Evolutionary conservation across 371 early-diverging fungal species (phyloP), one percentile per base, ranked within the genome.

Genomic region (Dinochytrium kinnereticum): DNA sequence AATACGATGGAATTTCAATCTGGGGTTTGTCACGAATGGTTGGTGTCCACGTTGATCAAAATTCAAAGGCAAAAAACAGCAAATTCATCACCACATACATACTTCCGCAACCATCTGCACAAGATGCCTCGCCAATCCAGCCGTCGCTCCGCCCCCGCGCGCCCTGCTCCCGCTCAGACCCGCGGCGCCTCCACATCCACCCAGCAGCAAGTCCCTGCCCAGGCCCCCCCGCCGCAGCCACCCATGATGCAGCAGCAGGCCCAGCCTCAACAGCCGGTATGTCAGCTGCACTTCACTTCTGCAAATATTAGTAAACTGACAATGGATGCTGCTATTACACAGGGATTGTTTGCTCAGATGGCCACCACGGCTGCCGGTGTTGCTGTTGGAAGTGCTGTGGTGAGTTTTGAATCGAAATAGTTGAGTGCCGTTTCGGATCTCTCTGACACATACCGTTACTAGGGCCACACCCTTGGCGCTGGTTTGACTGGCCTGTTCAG

Each of bases 331-430:
- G 19, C 33, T 40, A 10, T 21, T 10, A 33, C 34, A 34, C 44
- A 70, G 72, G 77, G 96, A 65, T 76, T 96, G 59, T 91, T 95
- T 80, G 93, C 91, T 55, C 92, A 94, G 77, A 91, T 94, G 93
- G 96, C 95, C 26, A 84, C 94, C 24, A 96, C 95, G 30, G 97
- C 96, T 49, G 97, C 93, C 67, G 95, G 95, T 84, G 95, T 96
- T 64, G 97, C 96, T 70, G 92, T 95, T 30, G 96, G 96, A 74
- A 89, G 89, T 37, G 90, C 95, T 36, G 89, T 92, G 64, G 92
- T 91, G 84, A 85, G 89, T 85, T 31, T 5, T 7, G 33, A 21
- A 61, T 61, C 38, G 15, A n/a, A 26, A 5, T 13, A 30, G 13
- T 61, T n/a, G n/a, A n/a, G n/a, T n/a, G n/a, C n/a, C n/a, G n/a